phyloP scores from a whole-genome alignment of 257 asterid genomes.

The Coffea canephora region DNA sequence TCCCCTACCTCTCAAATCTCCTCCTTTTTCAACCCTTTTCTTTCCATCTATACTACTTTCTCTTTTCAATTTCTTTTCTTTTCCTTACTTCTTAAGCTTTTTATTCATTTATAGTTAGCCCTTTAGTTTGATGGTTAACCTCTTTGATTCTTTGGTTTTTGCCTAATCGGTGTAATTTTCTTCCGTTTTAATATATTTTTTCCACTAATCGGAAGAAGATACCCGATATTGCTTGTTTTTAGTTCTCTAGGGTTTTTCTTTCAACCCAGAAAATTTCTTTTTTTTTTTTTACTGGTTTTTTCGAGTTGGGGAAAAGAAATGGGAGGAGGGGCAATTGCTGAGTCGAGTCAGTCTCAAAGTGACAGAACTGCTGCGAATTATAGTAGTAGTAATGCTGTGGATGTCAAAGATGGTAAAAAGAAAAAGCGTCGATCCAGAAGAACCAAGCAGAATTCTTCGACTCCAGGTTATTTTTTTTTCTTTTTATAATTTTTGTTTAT shows the following conservation, averaged over 20 bases:
- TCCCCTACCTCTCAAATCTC: conserved; percentile 3
- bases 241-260: conserved; percentile 13
- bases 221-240: neutral
- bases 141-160: neutral
- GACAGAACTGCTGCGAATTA: conserved; percentile 12
- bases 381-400: neutral
- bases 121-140: neutral
- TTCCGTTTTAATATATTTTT: conserved; percentile 25
- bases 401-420: conserved; percentile 30
- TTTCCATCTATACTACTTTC: neutral
- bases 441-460: conserved; percentile 37
- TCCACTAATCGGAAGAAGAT: conserved; percentile 37
- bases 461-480: conserved; percentile 20
- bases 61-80: neutral
- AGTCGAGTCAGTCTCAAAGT: conserved; percentile 19
- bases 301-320: conserved; percentile 10
- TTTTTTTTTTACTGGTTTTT: neutral
- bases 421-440: conserved; percentile 55
- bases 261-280: neutral
- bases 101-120: neutral
- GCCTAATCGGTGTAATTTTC: conserved; percentile 9
- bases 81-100: neutral
- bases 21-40: neutral
- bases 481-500: neutral
- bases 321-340: conserved; percentile 26